Conservation (phyloP, 2,329 filamentous ascomycete species). For the Sporothrix curviconia region DNA sequence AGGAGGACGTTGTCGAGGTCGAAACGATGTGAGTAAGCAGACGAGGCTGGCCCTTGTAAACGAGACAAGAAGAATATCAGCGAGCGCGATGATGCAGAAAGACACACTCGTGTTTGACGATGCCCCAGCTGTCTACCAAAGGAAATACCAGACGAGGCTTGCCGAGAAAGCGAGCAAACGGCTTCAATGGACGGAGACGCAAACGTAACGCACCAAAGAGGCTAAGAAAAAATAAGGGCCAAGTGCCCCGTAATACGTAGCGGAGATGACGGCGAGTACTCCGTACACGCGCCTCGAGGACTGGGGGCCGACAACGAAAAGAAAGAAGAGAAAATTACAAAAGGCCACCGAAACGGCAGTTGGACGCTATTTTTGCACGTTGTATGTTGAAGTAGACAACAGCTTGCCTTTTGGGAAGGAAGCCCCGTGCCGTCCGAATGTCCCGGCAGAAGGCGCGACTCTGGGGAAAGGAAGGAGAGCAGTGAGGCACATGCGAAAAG, state of each 20-base stretch:
- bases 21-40: too few species aligned
- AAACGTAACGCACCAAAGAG: neutral
- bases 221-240: constrained; percentile 4
- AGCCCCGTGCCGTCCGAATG: constrained; percentile 1
- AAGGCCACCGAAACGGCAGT: neutral
- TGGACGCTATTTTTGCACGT: too few species aligned
- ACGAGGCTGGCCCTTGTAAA: too few species aligned
- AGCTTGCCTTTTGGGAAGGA: neutral
- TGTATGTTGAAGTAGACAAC: neutral
- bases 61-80: too few species aligned
- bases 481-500: neutral
- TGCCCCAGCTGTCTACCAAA: neutral
- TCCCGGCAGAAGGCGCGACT: neutral
- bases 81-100: too few species aligned
- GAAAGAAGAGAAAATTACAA: neutral
- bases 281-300: neutral
- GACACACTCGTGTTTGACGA: neutral
- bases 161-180: neutral
- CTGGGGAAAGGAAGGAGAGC: neutral
- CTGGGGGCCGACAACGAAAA: neutral
- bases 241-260: too few species aligned
- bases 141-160: neutral
- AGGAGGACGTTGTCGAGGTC: neutral
- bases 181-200: neutral
- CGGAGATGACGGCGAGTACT: neutral